Percentiles rank a stretch among this genome's conserved stretches.
phyloP scores from a whole-genome alignment of 108 stramenopile genomes.

The Skeletonema tropicum region DNA sequence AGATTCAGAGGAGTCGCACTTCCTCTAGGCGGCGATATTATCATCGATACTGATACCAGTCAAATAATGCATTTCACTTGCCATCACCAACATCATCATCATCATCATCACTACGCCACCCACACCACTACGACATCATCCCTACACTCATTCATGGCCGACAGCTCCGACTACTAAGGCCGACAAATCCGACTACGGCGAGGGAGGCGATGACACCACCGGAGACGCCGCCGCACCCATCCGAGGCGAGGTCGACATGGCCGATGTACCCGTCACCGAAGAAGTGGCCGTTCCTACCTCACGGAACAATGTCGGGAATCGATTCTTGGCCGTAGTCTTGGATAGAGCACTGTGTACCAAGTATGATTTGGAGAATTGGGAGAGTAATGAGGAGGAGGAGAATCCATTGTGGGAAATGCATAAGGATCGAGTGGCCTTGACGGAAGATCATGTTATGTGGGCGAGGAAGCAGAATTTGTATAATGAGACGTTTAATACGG shows the following conservation, averaged over 20 bases:
- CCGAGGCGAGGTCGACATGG: conserved; percentile 54
- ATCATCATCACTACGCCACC: neutral
- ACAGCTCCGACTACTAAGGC: conserved; percentile 68
- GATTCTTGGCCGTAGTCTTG: conserved; percentile 74
- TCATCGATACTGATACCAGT: neutral
- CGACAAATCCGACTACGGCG: conserved; percentile 43
- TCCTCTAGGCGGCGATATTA: neutral
- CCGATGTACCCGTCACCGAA: conserved; percentile 60
- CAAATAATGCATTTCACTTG: neutral
- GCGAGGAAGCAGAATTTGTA: conserved; percentile 85
- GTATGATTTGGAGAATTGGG: conserved; percentile 46
- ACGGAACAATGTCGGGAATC: conserved; percentile 78
- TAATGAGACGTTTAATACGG: conserved; percentile 85
- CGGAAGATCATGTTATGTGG: conserved; percentile 89
- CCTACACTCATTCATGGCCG: conserved; percentile 48
- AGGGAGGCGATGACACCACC: conserved; percentile 31
- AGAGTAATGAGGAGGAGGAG: conserved; percentile 52
- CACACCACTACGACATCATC: neutral
- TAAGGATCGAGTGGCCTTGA: conserved; percentile 61
- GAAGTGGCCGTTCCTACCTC: conserved; percentile 75
- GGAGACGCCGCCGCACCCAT: conserved; percentile 9
- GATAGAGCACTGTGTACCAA: conserved; percentile 50
- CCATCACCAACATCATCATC: neutral
- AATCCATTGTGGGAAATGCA: conserved; percentile 68
- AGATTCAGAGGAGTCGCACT: neutral